phyloP scores from a whole-genome alignment of 2,329 filamentous ascomycete species.

The Diaporthe sp. region DNA sequence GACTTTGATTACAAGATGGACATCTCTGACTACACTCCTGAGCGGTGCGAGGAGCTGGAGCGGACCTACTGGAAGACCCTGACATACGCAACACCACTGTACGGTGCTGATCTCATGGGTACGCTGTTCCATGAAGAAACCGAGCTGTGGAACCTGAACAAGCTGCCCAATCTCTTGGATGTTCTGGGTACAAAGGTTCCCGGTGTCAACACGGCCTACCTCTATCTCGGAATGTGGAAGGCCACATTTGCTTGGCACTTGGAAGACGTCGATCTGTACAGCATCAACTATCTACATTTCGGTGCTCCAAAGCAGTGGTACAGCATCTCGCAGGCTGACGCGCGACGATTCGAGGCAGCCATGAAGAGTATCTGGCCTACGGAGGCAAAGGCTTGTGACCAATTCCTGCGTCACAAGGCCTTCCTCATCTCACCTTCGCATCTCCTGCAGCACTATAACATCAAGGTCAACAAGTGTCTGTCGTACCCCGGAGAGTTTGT shows the following conservation, averaged over 20 bases:
- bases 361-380: slow-evolving; percentile 97
- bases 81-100: slow-evolving; percentile 94
- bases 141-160: slow-evolving; percentile 93
- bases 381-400: slow-evolving; percentile 94
- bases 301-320: slow-evolving; percentile 99
- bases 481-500: slow-evolving; percentile 98
- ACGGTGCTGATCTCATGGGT: slow-evolving; percentile 96
- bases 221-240: slow-evolving; percentile 99
- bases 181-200: slow-evolving; percentile 96
- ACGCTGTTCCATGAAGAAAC: slow-evolving; percentile 92
- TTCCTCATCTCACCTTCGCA: slow-evolving; percentile 95
- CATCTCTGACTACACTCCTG: slow-evolving; percentile 88
- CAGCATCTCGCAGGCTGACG: slow-evolving; percentile 96
- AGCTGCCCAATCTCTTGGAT: slow-evolving; percentile 92
- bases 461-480: slow-evolving; percentile 95
- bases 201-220: slow-evolving; percentile 96
- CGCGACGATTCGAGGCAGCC: slow-evolving; percentile 89
- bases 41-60: slow-evolving; percentile 95
- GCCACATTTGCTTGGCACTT: slow-evolving; percentile 99
- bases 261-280: slow-evolving; percentile 98
- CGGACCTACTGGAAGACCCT: slow-evolving; percentile 97
- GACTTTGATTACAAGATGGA: slow-evolving; percentile 93
- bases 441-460: slow-evolving; percentile 88
- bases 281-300: slow-evolving; percentile 99
- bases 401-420: slow-evolving; percentile 97